phyloP scores from a whole-genome alignment of 257 asterid genomes.

The Linderniella brevidens region DNA sequence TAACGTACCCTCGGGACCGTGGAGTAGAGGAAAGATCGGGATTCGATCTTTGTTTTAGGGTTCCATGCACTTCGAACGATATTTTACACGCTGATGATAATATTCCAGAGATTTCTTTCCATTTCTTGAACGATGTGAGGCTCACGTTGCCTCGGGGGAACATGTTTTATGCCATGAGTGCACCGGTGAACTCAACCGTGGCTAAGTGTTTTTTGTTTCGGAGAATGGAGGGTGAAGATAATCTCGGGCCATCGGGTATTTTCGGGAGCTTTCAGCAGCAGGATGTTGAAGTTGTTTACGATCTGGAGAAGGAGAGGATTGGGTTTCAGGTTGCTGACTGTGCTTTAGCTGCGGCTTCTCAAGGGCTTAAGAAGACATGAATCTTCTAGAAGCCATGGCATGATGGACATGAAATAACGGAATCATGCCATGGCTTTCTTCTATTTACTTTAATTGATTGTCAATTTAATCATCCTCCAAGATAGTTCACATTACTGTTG shows the following conservation, averaged over 20 bases:
- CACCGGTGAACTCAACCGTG: constrained; percentile 35
- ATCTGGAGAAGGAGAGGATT: constrained; percentile 48
- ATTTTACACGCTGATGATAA: constrained; percentile 16
- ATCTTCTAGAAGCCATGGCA: too few relatives aligned
- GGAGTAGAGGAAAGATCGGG: constrained; percentile 38
- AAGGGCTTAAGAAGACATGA: constrained; percentile 21
- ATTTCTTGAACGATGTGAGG: constrained; percentile 40
- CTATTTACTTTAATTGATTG: too few relatives aligned
- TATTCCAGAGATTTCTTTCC: constrained; percentile 40
- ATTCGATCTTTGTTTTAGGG: constrained; percentile 41
- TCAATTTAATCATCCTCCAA: too few relatives aligned
- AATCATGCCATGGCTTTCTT: too few relatives aligned
- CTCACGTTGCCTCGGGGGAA: constrained; percentile 38
- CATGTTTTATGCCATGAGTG: constrained; percentile 45
- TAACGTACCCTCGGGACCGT: constrained; percentile 28
- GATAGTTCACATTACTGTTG: too few relatives aligned
- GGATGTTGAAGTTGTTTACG: constrained; percentile 66
- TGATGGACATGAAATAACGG: too few relatives aligned
- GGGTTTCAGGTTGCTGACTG: constrained; percentile 54
- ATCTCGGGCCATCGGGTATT: constrained; percentile 52
- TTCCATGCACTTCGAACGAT: constrained; percentile 24
- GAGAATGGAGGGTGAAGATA: constrained; percentile 45
- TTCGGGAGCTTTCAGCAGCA: constrained; percentile 69
- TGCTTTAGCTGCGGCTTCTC: constrained; percentile 28
- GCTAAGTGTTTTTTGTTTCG: constrained; percentile 46